phyloP scores from a whole-genome alignment of 495 filamentous ascomycete genomes.

The Xylaria curta region DNA sequence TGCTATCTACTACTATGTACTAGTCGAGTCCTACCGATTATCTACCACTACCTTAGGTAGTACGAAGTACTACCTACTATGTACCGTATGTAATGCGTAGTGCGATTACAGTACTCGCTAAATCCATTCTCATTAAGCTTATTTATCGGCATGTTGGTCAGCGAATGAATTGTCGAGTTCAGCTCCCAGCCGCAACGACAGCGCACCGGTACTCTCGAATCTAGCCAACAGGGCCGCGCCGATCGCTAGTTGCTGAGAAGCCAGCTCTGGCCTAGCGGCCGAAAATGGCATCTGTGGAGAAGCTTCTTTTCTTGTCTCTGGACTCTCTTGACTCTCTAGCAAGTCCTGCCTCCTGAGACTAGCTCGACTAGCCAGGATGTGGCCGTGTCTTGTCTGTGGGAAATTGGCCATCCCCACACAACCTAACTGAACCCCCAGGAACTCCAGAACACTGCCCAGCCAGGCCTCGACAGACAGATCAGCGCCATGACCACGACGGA shows the following conservation, averaged over 20 bases:
- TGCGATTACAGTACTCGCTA: not conserved
- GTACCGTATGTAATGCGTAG: not conserved
- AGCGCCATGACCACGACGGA: not conserved
- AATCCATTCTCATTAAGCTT: slow-evolving; percentile 15
- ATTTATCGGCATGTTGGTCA: slow-evolving; percentile 19
- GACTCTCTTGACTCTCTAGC: not conserved
- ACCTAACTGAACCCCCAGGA: not conserved
- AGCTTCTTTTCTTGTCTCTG: slow-evolving; percentile 22
- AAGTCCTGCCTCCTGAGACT: slow-evolving; percentile 18
- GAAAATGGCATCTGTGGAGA: slow-evolving; percentile 27
- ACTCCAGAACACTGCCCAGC: not conserved
- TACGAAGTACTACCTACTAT: not conserved
- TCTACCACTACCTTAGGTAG: no score
- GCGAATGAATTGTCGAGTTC: slow-evolving; percentile 6
- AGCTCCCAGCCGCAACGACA: slow-evolving; percentile 14
- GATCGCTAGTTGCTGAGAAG: not conserved
- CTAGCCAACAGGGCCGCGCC: slow-evolving; percentile 21
- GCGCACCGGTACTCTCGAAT: slow-evolving; percentile 18
- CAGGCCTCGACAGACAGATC: not conserved
- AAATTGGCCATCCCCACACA: slow-evolving; percentile 23
- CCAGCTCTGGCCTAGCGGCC: slow-evolving; percentile 15
- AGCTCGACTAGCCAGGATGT: not conserved
- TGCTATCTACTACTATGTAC: not conserved
- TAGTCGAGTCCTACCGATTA: not conserved
- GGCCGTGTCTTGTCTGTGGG: not conserved